Evolutionary conservation across 1,139 yeast species (phyloP).

Genomic region (Casaregolazyma suthepensis): DNA sequence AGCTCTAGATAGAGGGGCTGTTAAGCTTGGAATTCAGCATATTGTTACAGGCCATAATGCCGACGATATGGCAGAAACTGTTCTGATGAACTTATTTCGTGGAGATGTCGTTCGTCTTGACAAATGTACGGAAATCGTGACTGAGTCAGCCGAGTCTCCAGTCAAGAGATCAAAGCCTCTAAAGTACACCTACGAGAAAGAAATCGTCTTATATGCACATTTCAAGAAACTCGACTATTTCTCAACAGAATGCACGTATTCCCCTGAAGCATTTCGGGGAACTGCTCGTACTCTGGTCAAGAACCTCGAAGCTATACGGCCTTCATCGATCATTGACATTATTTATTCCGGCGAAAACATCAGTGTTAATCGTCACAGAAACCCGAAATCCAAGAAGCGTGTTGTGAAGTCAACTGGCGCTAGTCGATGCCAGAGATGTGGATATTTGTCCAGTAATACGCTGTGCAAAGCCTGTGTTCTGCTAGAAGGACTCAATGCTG

Average conservation of each 20-base stretch:
- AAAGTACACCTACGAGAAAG: conserved; percentile 94
- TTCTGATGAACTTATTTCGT: conserved; percentile 83
- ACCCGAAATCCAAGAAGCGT: conserved; percentile 6
- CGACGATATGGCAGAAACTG: conserved; percentile 98
- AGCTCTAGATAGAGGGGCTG: conserved; percentile 94
- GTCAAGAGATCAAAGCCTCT: conserved; percentile 88
- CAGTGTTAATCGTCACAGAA: conserved; percentile 49
- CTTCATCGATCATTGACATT: conserved; percentile 90
- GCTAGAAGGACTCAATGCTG: conserved; percentile 75
- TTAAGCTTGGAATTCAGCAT: conserved; percentile 77
- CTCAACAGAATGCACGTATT: conserved; percentile 95
- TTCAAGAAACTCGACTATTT: conserved; percentile 92
- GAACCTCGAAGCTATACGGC: conserved; percentile 82
- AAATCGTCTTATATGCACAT: conserved; percentile 94
- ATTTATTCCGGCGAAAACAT: conserved; percentile 91
- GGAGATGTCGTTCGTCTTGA: conserved; percentile 96
- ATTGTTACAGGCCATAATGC: conserved; percentile 99
- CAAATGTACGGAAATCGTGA: conserved; percentile 81
- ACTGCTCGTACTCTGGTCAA: conserved; percentile 92
- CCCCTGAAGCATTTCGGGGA: conserved; percentile 98
- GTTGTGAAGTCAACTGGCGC: conserved; percentile 1
- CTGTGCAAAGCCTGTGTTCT: conserved; percentile 92
- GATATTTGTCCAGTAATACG: conserved; percentile 80
- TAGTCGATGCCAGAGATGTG: conserved; percentile 71
- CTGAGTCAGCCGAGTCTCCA: conserved; percentile 54